Conservation (phyloP, 768 basidiomycete genomes). For the Paxillus rubicundulus region DNA sequence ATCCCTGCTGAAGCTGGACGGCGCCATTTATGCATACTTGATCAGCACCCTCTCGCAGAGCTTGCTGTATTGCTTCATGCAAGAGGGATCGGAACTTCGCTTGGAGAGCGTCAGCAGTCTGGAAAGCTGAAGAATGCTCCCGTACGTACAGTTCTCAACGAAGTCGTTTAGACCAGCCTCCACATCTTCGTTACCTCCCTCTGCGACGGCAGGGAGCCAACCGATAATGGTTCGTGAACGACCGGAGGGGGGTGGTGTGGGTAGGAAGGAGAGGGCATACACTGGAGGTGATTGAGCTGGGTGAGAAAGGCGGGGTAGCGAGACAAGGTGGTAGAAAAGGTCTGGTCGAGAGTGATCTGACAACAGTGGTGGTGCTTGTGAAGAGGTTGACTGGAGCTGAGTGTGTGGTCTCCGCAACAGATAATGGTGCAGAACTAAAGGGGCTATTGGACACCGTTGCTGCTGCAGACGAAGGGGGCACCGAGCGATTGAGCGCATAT, state of each 20-base stretch:
- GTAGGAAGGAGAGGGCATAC: conserved; percentile 66
- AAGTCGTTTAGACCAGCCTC: conserved; percentile 70
- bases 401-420: conserved; percentile 12
- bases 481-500: background rate
- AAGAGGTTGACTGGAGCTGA: conserved; percentile 13
- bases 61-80: conserved; percentile 56
- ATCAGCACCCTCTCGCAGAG: conserved; percentile 56
- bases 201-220: conserved; percentile 58
- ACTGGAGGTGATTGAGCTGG: conserved; percentile 44
- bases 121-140: background rate
- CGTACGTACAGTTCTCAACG: conserved; percentile 60
- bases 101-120: conserved; percentile 24
- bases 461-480: background rate
- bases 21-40: conserved; percentile 66
- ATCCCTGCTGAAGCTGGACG: conserved; percentile 65
- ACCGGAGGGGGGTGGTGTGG: conserved; percentile 40
- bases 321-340: conserved; percentile 66
- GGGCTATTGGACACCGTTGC: background rate
- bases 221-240: conserved; percentile 60
- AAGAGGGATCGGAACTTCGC: conserved; percentile 59
- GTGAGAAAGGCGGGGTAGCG: conserved; percentile 44
- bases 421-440: background rate
- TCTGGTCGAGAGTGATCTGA: conserved; percentile 62
- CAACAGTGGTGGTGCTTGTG: conserved; percentile 19
- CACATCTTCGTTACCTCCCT: conserved; percentile 26